Percentiles rank a stretch among this genome's conserved stretches.
These are phyloP conservation scores for Pythium dissimile DNA, from an alignment of 352 stramenopile genomes.

Conservation along the genomic window DNA sequence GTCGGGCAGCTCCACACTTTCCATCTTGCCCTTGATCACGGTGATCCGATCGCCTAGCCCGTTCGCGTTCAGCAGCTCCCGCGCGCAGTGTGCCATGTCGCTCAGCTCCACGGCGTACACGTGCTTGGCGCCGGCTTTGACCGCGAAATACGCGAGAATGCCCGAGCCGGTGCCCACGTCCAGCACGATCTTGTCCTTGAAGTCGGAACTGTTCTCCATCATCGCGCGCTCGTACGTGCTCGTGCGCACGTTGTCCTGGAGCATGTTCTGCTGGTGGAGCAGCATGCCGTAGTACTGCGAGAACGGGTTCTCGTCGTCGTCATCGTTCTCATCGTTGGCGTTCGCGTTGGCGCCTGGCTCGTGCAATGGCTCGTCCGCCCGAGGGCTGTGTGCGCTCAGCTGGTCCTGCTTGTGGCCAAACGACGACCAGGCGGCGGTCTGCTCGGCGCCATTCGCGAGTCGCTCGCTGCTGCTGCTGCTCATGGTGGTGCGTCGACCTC, in stretches of 20 bases:
- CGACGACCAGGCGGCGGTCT: constrained; percentile 28
- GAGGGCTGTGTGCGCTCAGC: constrained; percentile 3
- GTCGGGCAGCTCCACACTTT: constrained; percentile 95
- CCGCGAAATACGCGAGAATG: constrained; percentile 98
- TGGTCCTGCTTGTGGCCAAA: constrained; percentile 32
- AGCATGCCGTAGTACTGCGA: constrained; percentile 94
- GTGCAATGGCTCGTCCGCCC: neutral
- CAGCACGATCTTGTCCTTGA: constrained; percentile 97
- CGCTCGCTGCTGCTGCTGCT: constrained; percentile 17
- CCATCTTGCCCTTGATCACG: constrained; percentile 97
- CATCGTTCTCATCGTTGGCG: neutral
- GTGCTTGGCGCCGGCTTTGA: constrained; percentile 95
- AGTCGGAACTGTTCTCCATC: constrained; percentile 93
- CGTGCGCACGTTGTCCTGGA: constrained; percentile 98
- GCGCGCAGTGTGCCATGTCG: constrained; percentile 97
- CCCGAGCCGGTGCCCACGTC: constrained; percentile 99
- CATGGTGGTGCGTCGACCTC: too few species aligned
- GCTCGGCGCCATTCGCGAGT: constrained; percentile 17
- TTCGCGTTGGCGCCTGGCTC: neutral
- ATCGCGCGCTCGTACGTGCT: constrained; percentile 98
- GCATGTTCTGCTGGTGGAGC: constrained; percentile 99
- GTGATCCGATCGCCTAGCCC: constrained; percentile 94
- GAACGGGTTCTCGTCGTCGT: constrained; percentile 86
- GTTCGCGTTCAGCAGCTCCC: constrained; percentile 93
- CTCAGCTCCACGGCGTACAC: constrained; percentile 96